phyloP scores from a whole-genome alignment of 306 rosid species.

The Ochetophila trinervis region DNA sequence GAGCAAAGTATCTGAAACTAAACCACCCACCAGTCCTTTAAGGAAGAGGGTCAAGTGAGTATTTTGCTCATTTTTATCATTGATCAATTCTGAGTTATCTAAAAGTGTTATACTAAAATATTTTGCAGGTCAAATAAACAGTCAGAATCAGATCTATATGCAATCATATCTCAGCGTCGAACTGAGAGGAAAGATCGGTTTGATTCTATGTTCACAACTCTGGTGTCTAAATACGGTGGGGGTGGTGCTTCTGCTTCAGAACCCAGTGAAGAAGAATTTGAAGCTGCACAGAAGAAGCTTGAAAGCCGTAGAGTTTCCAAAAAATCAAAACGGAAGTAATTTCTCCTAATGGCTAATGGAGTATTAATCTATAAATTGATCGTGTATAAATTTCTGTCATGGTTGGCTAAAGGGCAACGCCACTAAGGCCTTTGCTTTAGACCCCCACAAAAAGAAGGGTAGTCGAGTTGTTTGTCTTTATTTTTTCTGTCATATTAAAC shows the following conservation, averaged over 20 bases:
- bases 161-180: conserved; percentile 60
- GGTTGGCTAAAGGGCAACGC: too few relatives aligned
- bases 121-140: conserved; percentile 53
- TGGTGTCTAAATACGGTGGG: conserved; percentile 72
- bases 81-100: not conserved
- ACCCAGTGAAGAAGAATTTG: conserved; percentile 86
- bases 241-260: conserved; percentile 39
- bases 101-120: conserved; percentile 11
- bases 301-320: conserved; percentile 57
- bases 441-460: too few relatives aligned
- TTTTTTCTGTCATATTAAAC: too few relatives aligned
- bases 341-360: not conserved
- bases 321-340: conserved; percentile 59
- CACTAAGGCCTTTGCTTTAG: too few relatives aligned
- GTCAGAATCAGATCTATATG: conserved; percentile 51
- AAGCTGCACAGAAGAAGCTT: conserved; percentile 68
- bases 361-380: not conserved
- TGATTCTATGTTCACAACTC: conserved; percentile 77
- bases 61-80: not conserved
- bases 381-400: conserved; percentile 3
- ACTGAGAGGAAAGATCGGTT: conserved; percentile 55
- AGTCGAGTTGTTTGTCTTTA: too few relatives aligned
- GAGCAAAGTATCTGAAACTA: conserved; percentile 61
- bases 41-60: conserved; percentile 58
- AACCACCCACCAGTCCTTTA: conserved; percentile 85